A percentile compares a stretch with the other conserved stretches of the same genome.
These are phyloP conservation scores for Aspergillus latus DNA, from an alignment of 2,329 filamentous ascomycete species.

Conservation along the genomic window DNA sequence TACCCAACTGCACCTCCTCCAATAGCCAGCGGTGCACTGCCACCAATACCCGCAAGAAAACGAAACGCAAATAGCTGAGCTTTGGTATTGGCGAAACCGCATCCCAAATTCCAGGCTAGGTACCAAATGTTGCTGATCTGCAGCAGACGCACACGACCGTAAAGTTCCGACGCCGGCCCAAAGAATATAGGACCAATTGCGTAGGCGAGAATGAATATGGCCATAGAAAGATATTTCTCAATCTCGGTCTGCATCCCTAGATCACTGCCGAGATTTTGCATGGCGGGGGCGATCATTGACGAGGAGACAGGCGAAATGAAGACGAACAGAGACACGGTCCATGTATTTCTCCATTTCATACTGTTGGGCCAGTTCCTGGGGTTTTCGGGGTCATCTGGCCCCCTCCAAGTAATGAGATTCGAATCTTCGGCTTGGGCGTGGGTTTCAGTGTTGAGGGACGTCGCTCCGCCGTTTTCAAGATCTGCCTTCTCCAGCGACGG, in stretches of 20 bases:
- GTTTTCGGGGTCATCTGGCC: conserved; percentile 48
- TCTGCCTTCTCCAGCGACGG: neutral
- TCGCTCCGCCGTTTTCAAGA: neutral
- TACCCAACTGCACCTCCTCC: conserved; percentile 46
- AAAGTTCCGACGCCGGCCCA: conserved; percentile 19
- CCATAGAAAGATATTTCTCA: conserved; percentile 50
- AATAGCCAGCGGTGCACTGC: conserved; percentile 41
- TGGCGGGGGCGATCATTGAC: conserved; percentile 56
- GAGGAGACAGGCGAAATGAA: conserved; percentile 64
- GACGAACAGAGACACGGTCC: conserved; percentile 57
- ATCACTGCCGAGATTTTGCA: conserved; percentile 53
- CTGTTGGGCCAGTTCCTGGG: conserved; percentile 55
- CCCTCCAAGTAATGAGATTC: conserved; percentile 2
- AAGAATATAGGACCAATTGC: conserved; percentile 33
- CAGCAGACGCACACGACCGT: conserved; percentile 15
- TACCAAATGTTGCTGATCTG: conserved; percentile 19
- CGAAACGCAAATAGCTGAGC: conserved; percentile 49
- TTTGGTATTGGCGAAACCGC: conserved; percentile 42
- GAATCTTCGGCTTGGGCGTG: neutral
- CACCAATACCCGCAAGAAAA: conserved; percentile 60
- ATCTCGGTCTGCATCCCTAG: conserved; percentile 49
- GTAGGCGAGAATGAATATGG: conserved; percentile 56
- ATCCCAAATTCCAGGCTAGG: conserved; percentile 18
- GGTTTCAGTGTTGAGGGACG: neutral
- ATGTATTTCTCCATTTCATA: conserved; percentile 58